Conservation (phyloP, 176 grass and related monocot genomes). For the Canna indica region DNA sequence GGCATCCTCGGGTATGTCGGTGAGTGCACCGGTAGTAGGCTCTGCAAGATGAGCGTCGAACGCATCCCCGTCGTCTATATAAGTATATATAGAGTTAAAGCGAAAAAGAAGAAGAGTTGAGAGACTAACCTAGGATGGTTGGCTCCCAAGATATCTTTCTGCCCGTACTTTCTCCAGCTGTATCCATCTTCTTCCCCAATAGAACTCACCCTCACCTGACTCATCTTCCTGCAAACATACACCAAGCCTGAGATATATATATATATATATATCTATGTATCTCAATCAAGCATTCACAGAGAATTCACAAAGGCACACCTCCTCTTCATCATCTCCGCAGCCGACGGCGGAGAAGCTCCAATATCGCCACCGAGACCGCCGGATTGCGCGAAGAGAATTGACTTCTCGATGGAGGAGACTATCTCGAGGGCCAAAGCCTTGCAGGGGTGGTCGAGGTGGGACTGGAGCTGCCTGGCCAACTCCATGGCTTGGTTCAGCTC, state of each 20-base stretch:
- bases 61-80: too few relatives aligned
- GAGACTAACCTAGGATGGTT: conserved; percentile 60
- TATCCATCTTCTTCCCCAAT: conserved; percentile 56
- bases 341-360: neutral
- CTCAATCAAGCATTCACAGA: neutral
- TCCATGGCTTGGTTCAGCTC: conserved; percentile 43
- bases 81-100: too few relatives aligned
- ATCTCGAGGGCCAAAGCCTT: conserved; percentile 29
- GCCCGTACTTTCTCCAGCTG: conserved; percentile 92
- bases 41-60: too few relatives aligned
- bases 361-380: conserved; percentile 4
- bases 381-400: conserved; percentile 28
- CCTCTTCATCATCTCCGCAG: conserved; percentile 47
- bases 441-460: conserved; percentile 26
- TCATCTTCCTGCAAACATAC: conserved; percentile 40
- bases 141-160: conserved; percentile 90
- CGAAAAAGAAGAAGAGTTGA: neutral
- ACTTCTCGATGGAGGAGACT: conserved; percentile 36
- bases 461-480: conserved; percentile 47
- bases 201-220: conserved; percentile 29
- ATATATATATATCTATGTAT: neutral
- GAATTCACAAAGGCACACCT: conserved; percentile 24
- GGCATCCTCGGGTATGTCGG: conserved; percentile 42
- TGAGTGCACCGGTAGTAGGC: conserved; percentile 92
- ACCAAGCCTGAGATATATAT: neutral